phyloP scores from a whole-genome alignment of 1,139 yeast genomes.

The Yarrowia galli region DNA sequence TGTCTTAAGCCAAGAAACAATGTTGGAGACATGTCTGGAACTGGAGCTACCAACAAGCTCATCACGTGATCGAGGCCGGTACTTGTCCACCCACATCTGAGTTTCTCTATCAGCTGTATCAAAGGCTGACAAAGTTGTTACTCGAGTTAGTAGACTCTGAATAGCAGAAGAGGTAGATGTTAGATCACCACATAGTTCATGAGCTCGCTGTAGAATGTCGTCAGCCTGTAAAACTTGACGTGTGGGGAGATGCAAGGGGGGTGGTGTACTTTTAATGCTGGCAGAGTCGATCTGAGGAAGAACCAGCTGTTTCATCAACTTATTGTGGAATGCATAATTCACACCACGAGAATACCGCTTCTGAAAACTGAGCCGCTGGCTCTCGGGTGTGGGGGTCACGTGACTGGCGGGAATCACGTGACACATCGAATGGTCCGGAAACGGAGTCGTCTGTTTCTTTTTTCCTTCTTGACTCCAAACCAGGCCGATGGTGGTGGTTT shows the following conservation, averaged over 20 bases:
- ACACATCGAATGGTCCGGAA: not conserved
- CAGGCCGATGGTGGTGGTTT: not conserved
- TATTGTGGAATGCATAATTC: not conserved
- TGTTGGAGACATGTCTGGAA: not conserved
- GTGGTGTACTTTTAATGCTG: too few species aligned
- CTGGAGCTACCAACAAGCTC: not conserved
- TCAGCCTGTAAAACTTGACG: slow-evolving; percentile 2
- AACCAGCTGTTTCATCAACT: too few species aligned
- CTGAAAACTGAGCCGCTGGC: not conserved
- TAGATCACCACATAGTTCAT: not conserved
- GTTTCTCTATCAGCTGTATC: slow-evolving; percentile 17
- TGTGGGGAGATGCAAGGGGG: not conserved
- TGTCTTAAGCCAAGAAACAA: slow-evolving; percentile 5
- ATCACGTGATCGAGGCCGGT: slow-evolving; percentile 9
- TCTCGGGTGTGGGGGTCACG: not conserved
- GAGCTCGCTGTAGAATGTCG: not conserved
- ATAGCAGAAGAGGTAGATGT: not conserved
- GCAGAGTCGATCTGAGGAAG: too few species aligned
- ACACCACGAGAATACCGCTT: not conserved
- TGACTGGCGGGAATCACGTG: slow-evolving; percentile 8
- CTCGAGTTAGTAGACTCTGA: slow-evolving; percentile 2
- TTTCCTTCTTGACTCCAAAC: slow-evolving; percentile 15
- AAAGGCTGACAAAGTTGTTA: slow-evolving; percentile 12
- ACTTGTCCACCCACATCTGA: slow-evolving; percentile 26
- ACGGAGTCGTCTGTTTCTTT: not conserved